Percentiles rank a stretch among this genome's conserved stretches.
Evolutionary conservation across 2,329 filamentous ascomycete genomes (phyloP).

Genomic region (Cladosporium halotolerans): DNA sequence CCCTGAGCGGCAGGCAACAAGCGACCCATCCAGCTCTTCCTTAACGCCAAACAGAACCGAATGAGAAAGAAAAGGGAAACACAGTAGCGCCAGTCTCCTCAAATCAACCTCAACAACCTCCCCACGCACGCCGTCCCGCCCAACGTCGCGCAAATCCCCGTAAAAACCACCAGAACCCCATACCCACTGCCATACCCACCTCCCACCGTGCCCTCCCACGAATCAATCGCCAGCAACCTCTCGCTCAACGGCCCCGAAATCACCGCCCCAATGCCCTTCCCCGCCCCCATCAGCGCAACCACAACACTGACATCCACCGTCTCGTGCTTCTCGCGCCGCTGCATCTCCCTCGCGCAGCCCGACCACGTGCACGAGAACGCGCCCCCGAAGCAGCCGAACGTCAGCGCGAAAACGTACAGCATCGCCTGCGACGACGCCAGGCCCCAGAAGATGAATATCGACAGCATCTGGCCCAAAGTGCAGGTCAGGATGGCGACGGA

Average conservation of each 20-base stretch:
- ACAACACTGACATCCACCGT: slow-evolving; percentile 43
- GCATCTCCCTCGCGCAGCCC: slow-evolving; percentile 21
- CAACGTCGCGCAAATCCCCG: slow-evolving; percentile 35
- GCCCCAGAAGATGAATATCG: slow-evolving; percentile 42
- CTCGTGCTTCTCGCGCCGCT: slow-evolving; percentile 10
- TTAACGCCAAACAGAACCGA: too few species aligned
- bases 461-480: slow-evolving; percentile 30
- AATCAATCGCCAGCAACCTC: slow-evolving; percentile 33
- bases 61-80: too few species aligned
- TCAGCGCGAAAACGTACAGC: slow-evolving; percentile 39
- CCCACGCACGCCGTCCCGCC: slow-evolving; percentile 22
- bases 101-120: slow-evolving; percentile 17
- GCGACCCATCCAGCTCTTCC: too few species aligned
- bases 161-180: slow-evolving; percentile 38
- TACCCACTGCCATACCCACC: slow-evolving; percentile 40
- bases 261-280: slow-evolving; percentile 47
- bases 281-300: slow-evolving; percentile 43
- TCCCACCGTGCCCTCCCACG: slow-evolving; percentile 31
- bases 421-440: slow-evolving; percentile 36
- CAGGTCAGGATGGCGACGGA: slow-evolving; percentile 34
- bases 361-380: slow-evolving; percentile 34
- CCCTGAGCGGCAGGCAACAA: too few species aligned
- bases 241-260: slow-evolving; percentile 48
- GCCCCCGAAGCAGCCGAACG: slow-evolving; percentile 39
- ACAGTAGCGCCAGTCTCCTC: neutral